phyloP scores from a whole-genome alignment of 2,329 filamentous ascomycete genomes.

The Colletotrichum chlorophyti region DNA sequence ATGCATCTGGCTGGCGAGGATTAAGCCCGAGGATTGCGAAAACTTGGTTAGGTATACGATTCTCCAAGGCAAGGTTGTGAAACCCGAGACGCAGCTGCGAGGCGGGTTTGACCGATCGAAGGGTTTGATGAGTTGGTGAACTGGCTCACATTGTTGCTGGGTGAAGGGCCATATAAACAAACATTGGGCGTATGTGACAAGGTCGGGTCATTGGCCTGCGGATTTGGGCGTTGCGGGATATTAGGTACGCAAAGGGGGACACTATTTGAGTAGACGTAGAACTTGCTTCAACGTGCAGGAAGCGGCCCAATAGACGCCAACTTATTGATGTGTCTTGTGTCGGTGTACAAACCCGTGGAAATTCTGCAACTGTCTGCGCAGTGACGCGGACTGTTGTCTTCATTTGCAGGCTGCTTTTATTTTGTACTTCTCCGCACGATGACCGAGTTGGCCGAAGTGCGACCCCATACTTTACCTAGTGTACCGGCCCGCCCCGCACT shows the following conservation, averaged over 20 bases:
- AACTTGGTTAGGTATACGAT: slow-evolving; percentile 90
- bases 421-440: neutral
- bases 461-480: neutral
- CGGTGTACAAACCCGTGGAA: too few relatives aligned
- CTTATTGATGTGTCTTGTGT: too few relatives aligned
- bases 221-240: neutral
- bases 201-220: neutral
- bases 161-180: neutral
- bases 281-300: too few relatives aligned
- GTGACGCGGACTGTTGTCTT: too few relatives aligned
- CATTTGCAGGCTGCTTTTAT: too few relatives aligned
- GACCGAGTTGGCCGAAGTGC: neutral
- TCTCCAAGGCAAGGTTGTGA: slow-evolving; percentile 91
- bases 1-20: slow-evolving; percentile 90
- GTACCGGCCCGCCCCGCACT: slow-evolving; percentile 21
- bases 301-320: neutral
- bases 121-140: slow-evolving; percentile 86
- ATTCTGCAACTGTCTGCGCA: too few relatives aligned
- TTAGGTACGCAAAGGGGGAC: neutral
- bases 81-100: slow-evolving; percentile 83
- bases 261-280: too few relatives aligned
- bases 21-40: slow-evolving; percentile 89
- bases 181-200: neutral
- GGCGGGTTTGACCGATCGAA: slow-evolving; percentile 88
- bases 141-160: neutral